phyloP scores from a whole-genome alignment of 2,329 filamentous ascomycete species.

The Fusarium liriodendri region DNA sequence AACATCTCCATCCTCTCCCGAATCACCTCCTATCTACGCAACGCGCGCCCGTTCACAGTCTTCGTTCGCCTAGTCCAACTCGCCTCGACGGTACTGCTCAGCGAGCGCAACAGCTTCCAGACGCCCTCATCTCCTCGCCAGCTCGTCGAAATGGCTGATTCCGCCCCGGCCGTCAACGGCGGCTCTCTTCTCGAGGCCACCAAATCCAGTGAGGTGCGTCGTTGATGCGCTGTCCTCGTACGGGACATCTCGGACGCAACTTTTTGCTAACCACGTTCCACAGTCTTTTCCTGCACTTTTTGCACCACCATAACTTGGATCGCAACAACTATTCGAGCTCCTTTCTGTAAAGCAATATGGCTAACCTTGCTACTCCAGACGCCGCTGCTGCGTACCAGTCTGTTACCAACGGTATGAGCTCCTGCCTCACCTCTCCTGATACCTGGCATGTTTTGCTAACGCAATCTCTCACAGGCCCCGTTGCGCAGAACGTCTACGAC shows the following conservation, averaged over 20 bases:
- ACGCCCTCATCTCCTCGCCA: slow-evolving; percentile 10
- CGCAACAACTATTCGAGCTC: background rate
- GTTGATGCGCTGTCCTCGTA: slow-evolving; percentile 32
- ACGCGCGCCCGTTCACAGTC: background rate
- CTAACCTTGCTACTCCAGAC: slow-evolving; percentile 55
- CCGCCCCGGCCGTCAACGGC: slow-evolving; percentile 57
- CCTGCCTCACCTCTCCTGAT: slow-evolving; percentile 20
- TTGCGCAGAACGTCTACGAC: slow-evolving; percentile 69
- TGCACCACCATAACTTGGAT: slow-evolving; percentile 7
- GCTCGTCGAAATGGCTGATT: slow-evolving; percentile 46
- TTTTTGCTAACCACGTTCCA: slow-evolving; percentile 35
- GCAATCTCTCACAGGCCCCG: slow-evolving; percentile 58
- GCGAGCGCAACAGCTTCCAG: slow-evolving; percentile 23
- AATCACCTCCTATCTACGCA: slow-evolving; percentile 21
- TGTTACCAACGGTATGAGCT: slow-evolving; percentile 58
- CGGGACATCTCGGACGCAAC: slow-evolving; percentile 23
- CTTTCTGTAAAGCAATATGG: slow-evolving; percentile 5
- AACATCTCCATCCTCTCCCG: slow-evolving; percentile 21
- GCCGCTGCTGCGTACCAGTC: slow-evolving; percentile 61
- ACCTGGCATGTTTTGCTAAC: slow-evolving; percentile 27
- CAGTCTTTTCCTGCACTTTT: slow-evolving; percentile 22
- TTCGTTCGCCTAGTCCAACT: slow-evolving; percentile 4
- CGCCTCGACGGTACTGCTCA: slow-evolving; percentile 7
- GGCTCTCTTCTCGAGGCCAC: slow-evolving; percentile 57
- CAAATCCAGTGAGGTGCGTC: slow-evolving; percentile 65